Evolutionary conservation across 116 monocot genomes (phyloP).

Genomic region (Phalaenopsis hybrid): DNA sequence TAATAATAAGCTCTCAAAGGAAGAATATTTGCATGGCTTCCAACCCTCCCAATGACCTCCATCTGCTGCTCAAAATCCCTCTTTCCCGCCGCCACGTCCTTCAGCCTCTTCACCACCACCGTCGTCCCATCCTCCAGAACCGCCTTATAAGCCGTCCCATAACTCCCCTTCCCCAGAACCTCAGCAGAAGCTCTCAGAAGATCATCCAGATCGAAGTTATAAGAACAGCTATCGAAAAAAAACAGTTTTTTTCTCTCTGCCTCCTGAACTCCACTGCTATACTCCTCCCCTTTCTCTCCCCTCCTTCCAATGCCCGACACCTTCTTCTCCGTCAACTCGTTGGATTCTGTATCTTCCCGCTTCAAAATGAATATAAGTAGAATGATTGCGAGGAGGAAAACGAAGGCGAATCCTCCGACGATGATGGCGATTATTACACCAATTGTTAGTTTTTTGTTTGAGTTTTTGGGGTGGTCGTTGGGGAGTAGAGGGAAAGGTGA

Average conservation of each 20-base stretch:
- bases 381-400: slow-evolving; percentile 28
- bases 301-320: slow-evolving; percentile 7
- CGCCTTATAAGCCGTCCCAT: slow-evolving; percentile 53
- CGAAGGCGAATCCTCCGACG: slow-evolving; percentile 35
- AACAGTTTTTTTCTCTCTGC: slow-evolving; percentile 36
- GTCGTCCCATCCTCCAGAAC: slow-evolving; percentile 45
- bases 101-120: slow-evolving; percentile 57
- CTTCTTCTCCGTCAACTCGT: slow-evolving; percentile 9
- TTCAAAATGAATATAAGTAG: slow-evolving; percentile 33
- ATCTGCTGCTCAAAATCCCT: slow-evolving; percentile 64
- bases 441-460: slow-evolving; percentile 13
- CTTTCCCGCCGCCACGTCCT: slow-evolving; percentile 41
- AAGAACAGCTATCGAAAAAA: slow-evolving; percentile 44
- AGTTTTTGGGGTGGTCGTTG: slow-evolving; percentile 5
- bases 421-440: slow-evolving; percentile 37
- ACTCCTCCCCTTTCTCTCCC: slow-evolving; percentile 26
- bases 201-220: slow-evolving; percentile 49
- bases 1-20: slow-evolving; percentile 47
- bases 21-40: slow-evolving; percentile 25
- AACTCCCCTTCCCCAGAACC: slow-evolving; percentile 56
- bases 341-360: slow-evolving; percentile 21
- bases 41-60: slow-evolving; percentile 38
- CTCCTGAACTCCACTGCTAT: slow-evolving; percentile 34
- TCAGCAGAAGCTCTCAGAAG: slow-evolving; percentile 56
- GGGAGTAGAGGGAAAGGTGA: slow-evolving; percentile 13